These are phyloP conservation scores for Calonectria pseudoreteaudii DNA, from an alignment of 2,329 filamentous ascomycete genomes.

Conservation along the genomic window DNA sequence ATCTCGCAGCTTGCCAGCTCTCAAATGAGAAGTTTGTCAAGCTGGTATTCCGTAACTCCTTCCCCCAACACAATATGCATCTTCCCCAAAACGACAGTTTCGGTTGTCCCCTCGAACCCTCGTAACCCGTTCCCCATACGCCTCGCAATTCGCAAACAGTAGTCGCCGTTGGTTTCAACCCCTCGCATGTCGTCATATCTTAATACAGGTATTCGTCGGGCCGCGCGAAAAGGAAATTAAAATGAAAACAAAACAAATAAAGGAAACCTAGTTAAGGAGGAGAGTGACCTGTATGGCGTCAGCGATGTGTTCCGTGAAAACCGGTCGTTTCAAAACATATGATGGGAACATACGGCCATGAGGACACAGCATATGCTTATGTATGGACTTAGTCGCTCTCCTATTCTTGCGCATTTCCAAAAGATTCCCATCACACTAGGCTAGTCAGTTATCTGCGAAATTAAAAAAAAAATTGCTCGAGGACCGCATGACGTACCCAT, in stretches of 20 bases:
- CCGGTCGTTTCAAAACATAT: background rate
- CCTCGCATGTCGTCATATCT: slow-evolving; percentile 38
- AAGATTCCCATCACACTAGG: slow-evolving; percentile 83
- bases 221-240: background rate
- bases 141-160: slow-evolving; percentile 16
- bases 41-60: slow-evolving; percentile 1
- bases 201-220: slow-evolving; percentile 28
- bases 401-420: slow-evolving; percentile 95
- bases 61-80: background rate
- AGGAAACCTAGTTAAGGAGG: slow-evolving; percentile 51
- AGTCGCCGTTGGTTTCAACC: slow-evolving; percentile 29
- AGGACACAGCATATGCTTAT: slow-evolving; percentile 92
- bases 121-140: slow-evolving; percentile 21
- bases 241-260: background rate
- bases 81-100: background rate
- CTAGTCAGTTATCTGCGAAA: slow-evolving; percentile 26
- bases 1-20: background rate
- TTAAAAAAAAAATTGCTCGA: too few relatives aligned
- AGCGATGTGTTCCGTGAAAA: slow-evolving; percentile 6
- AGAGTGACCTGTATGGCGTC: slow-evolving; percentile 47
- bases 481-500: slow-evolving; percentile 70
- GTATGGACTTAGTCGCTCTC: slow-evolving; percentile 93
- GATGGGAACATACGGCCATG: slow-evolving; percentile 79
- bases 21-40: background rate
- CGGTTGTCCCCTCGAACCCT: background rate